These are phyloP conservation scores for Botrytis byssoidea DNA, from an alignment of 2,329 filamentous ascomycete genomes.

Conservation along the genomic window DNA sequence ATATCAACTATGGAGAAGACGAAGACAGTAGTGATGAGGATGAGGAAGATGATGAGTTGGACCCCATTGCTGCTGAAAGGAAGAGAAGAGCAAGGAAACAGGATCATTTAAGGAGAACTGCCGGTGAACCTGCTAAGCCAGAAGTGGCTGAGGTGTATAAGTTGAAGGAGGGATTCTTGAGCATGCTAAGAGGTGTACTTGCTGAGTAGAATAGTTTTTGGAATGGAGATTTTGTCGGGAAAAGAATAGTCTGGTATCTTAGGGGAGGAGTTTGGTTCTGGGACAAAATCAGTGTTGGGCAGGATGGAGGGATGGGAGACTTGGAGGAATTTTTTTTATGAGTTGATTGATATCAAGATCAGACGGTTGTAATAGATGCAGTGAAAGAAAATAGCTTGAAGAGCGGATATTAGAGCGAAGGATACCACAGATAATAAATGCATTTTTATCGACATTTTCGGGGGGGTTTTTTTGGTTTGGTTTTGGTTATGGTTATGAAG, in stretches of 20 bases:
- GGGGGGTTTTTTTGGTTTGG: too few species aligned
- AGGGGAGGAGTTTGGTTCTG: background rate
- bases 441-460: background rate
- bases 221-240: background rate
- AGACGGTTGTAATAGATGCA: slow-evolving; percentile 1
- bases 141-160: slow-evolving; percentile 75
- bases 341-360: background rate
- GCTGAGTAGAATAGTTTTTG: slow-evolving; percentile 56
- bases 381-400: background rate
- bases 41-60: slow-evolving; percentile 74
- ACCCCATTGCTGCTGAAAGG: slow-evolving; percentile 85
- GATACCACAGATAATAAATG: background rate
- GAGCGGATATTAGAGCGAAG: background rate
- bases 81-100: slow-evolving; percentile 73
- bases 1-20: slow-evolving; percentile 76
- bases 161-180: slow-evolving; percentile 74
- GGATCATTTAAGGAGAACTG: slow-evolving; percentile 74
- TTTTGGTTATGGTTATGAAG: background rate
- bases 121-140: slow-evolving; percentile 83
- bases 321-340: background rate
- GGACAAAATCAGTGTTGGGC: background rate
- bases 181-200: slow-evolving; percentile 78
- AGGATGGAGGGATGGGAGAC: background rate
- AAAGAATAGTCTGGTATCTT: background rate
- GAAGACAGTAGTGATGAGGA: slow-evolving; percentile 60